Percentiles rank a stretch among this genome's conserved stretches.
Conservation (phyloP, 257 asterid genomes). For the Gentiana dahurica region DNA sequence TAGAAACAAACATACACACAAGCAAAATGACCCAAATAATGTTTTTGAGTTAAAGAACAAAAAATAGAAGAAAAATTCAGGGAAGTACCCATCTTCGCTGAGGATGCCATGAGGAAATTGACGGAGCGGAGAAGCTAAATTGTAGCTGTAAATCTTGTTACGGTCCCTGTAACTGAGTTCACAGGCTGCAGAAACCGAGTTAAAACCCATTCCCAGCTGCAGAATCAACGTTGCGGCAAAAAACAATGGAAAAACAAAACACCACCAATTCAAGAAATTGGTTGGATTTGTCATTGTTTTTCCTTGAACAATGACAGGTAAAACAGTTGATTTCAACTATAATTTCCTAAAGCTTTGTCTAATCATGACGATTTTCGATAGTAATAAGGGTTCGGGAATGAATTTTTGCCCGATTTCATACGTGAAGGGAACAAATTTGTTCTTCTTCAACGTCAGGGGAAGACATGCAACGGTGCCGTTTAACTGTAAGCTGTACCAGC, state of each 20-base stretch:
- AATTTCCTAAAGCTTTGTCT: no score
- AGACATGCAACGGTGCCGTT: no score
- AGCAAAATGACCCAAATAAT: background rate
- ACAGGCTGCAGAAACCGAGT: constrained; percentile 41
- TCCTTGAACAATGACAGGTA: background rate
- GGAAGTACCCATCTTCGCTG: constrained; percentile 92
- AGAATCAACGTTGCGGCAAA: constrained; percentile 22
- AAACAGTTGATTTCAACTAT: no score
- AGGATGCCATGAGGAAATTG: constrained; percentile 75
- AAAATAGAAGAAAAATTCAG: background rate
- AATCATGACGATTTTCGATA: no score
- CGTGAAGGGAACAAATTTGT: no score
- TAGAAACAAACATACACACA: background rate
- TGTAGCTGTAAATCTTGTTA: constrained; percentile 56
- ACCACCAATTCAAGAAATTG: constrained; percentile 14
- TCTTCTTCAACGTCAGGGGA: no score
- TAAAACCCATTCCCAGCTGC: constrained; percentile 22
- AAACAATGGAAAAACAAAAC: constrained; percentile 17
- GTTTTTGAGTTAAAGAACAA: no score
- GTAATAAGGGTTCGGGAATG: no score
- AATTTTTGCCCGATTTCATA: no score
- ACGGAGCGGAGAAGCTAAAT: constrained; percentile 50
- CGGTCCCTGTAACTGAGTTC: constrained; percentile 54
- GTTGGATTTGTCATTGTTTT: constrained; percentile 31
- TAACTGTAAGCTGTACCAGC: no score